Percentiles rank a stretch among this genome's conserved stretches.
These are phyloP conservation scores for Pseudotsuga menziesii DNA, from an alignment of 75 land plant species.

Conservation along the genomic window DNA sequence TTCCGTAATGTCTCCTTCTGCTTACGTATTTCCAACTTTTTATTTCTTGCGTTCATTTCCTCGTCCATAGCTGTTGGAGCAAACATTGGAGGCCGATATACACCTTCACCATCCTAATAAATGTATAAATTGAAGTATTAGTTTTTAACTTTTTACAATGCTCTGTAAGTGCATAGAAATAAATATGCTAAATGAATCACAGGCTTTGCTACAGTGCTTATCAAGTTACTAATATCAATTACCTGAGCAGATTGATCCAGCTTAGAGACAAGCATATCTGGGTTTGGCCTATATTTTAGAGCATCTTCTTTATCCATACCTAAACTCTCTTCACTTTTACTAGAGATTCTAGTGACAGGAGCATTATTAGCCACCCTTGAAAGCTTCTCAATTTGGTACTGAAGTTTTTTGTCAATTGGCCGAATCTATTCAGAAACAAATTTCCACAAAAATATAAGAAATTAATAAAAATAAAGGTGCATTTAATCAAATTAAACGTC, in stretches of 20 bases:
- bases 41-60: constrained; percentile 53
- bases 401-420: constrained; percentile 81
- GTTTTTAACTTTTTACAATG: background rate
- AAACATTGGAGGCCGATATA: constrained; percentile 80
- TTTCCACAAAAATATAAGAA: too few relatives aligned
- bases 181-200: background rate
- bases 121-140: background rate
- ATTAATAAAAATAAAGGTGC: too few relatives aligned
- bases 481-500: too few relatives aligned
- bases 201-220: background rate
- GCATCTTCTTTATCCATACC: constrained; percentile 46
- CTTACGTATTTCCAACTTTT: constrained; percentile 49
- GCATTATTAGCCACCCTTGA: constrained; percentile 29
- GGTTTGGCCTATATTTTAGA: constrained; percentile 76
- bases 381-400: constrained; percentile 86
- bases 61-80: constrained; percentile 87
- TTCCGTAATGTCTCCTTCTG: constrained; percentile 45
- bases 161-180: background rate
- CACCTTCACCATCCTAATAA: constrained; percentile 54
- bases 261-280: constrained; percentile 76
- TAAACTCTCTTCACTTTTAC: constrained; percentile 18
- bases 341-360: constrained; percentile 5
- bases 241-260: constrained; percentile 46
- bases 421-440: too few relatives aligned
- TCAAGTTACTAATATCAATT: background rate